These are phyloP conservation scores for Gossypium gossypioides DNA, from an alignment of 441 rosid species.

Conservation along the genomic window DNA sequence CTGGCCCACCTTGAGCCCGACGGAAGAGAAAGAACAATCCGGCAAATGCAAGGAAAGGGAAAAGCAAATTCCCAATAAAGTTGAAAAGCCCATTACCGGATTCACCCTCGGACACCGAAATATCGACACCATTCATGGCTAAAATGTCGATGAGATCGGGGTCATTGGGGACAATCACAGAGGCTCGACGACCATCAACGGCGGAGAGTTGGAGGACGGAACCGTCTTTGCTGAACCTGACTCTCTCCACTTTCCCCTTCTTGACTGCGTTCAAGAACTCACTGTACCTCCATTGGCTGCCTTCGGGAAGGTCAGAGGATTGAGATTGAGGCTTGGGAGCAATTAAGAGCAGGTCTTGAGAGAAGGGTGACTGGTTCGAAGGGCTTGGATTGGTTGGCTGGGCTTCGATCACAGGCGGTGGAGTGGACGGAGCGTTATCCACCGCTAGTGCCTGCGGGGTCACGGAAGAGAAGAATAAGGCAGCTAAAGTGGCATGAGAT, in stretches of 20 bases:
- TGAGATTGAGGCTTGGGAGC: constrained; percentile 69
- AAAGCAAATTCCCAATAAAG: constrained; percentile 64
- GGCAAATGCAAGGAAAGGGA: constrained; percentile 68
- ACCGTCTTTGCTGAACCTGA: constrained; percentile 85
- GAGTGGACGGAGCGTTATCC: constrained; percentile 29
- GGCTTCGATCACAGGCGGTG: constrained; percentile 46
- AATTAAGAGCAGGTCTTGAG: constrained; percentile 51
- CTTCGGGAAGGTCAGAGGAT: constrained; percentile 73
- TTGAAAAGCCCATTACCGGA: constrained; percentile 63
- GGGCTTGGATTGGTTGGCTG: constrained; percentile 38
- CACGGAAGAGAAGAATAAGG: constrained; percentile 45
- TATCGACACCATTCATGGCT: constrained; percentile 90
- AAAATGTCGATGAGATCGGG: constrained; percentile 83
- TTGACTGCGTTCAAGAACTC: constrained; percentile 84
- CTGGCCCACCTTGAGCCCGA: constrained; percentile 77
- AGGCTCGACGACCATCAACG: constrained; percentile 78
- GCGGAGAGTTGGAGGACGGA: constrained; percentile 58
- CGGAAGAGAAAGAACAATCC: constrained; percentile 78
- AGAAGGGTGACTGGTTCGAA: constrained; percentile 43
- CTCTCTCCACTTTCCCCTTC: constrained; percentile 84
- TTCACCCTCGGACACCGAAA: constrained; percentile 85
- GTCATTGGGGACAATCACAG: constrained; percentile 73
- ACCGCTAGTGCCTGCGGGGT: constrained; percentile 56
- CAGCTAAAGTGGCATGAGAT: constrained; percentile 47
- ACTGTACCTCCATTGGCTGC: constrained; percentile 87